Conservation (phyloP, 805 yeast genomes). For the Jamesozyma gamospora region DNA sequence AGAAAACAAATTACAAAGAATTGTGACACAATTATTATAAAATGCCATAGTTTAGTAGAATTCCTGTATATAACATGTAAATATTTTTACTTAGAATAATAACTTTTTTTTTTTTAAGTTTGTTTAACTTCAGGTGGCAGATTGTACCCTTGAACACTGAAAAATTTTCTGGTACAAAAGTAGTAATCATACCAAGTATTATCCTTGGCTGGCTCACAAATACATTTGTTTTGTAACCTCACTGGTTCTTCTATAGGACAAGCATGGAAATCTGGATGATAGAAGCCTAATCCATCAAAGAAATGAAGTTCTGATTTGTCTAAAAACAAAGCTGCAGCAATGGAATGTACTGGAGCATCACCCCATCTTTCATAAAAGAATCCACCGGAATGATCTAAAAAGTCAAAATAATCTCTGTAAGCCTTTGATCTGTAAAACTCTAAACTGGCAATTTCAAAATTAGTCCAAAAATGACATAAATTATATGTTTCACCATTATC, state of each 20-base stretch:
- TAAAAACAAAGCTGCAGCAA: slow-evolving; percentile 56
- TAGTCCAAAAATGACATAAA: slow-evolving; percentile 76
- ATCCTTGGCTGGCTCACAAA: slow-evolving; percentile 48
- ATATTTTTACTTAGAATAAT: no score
- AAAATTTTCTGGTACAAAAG: slow-evolving; percentile 57
- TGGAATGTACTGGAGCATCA: slow-evolving; percentile 83
- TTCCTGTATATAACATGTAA: no score
- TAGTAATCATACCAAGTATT: slow-evolving; percentile 62
- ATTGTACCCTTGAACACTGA: slow-evolving; percentile 25
- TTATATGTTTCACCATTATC: slow-evolving; percentile 59
- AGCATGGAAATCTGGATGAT: slow-evolving; percentile 56
- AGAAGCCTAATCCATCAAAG: slow-evolving; percentile 68
- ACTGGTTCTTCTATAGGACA: slow-evolving; percentile 48
- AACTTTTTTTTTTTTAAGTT: no score
- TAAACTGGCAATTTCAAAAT: slow-evolving; percentile 65
- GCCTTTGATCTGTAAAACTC: slow-evolving; percentile 52
- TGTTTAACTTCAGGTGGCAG: slow-evolving; percentile 8
- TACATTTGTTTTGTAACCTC: slow-evolving; percentile 53
- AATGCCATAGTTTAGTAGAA: no score
- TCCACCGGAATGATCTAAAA: slow-evolving; percentile 61
- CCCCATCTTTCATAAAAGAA: slow-evolving; percentile 89
- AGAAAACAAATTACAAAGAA: no score
- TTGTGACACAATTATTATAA: no score
- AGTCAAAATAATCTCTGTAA: slow-evolving; percentile 51
- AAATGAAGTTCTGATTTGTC: slow-evolving; percentile 51